A percentile compares a stretch with the other conserved stretches of the same genome.
phyloP scores from a whole-genome alignment of 768 basidiomycete genomes.

The Termitomyces eurrhizus region DNA sequence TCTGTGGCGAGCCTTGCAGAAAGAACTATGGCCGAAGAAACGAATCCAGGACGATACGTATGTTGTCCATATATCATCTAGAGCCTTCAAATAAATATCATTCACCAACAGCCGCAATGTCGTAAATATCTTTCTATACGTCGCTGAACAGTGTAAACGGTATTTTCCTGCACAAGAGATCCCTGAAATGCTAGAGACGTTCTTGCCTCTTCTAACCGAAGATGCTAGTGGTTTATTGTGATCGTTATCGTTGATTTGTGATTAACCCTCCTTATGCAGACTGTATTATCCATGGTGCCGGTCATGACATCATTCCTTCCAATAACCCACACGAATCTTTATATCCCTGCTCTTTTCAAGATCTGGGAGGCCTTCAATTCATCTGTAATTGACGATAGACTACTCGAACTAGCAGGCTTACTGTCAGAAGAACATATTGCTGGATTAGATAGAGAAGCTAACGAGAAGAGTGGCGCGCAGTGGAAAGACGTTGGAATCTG shows the following conservation, averaged over 20 bases:
- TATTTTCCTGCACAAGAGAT: slow-evolving; percentile 68
- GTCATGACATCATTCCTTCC: slow-evolving; percentile 79
- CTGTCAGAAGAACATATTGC: slow-evolving; percentile 69
- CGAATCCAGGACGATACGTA: slow-evolving; percentile 58
- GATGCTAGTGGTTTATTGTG: slow-evolving; percentile 43
- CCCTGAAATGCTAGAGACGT: slow-evolving; percentile 63
- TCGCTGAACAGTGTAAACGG: slow-evolving; percentile 69
- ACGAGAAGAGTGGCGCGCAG: slow-evolving; percentile 48
- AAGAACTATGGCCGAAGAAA: slow-evolving; percentile 72
- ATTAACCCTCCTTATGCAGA: slow-evolving; percentile 32
- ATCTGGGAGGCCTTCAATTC: slow-evolving; percentile 82
- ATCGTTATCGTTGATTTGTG: neutral
- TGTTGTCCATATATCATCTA: slow-evolving; percentile 19
- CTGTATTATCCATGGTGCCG: slow-evolving; percentile 65
- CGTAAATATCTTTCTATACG: slow-evolving; percentile 66
- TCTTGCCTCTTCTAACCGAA: slow-evolving; percentile 68
- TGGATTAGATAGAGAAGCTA: slow-evolving; percentile 50
- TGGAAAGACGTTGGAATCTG: slow-evolving; percentile 92
- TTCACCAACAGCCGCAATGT: slow-evolving; percentile 48
- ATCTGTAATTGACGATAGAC: slow-evolving; percentile 65
- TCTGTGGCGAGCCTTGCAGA: slow-evolving; percentile 71
- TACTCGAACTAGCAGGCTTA: slow-evolving; percentile 67
- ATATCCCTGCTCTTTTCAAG: slow-evolving; percentile 68
- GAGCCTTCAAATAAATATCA: neutral
- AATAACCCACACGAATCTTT: slow-evolving; percentile 57